Evolutionary conservation across 306 rosid species (phyloP), one percentile per base, ranked within the genome.

Genomic region (Glycine soja): DNA sequence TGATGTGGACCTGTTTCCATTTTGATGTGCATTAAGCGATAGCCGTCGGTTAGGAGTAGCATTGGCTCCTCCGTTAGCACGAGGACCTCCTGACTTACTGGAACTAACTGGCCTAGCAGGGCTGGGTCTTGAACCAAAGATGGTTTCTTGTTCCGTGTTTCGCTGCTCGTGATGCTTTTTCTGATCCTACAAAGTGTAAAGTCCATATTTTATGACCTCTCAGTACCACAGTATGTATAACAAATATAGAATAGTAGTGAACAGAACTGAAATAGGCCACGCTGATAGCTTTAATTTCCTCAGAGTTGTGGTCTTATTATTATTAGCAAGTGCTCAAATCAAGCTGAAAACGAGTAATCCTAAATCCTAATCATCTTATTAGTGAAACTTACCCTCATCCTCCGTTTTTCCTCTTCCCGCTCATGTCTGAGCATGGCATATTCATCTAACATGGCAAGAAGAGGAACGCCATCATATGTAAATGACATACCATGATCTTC

Each of bases 381-480:
- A 5, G 63, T 24, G 77, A 70, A 80, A 84, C 90, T 18, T 80
- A 96, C 99, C 92, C 92, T 89, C 90, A 86, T 19, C 87, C 98
- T 94, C 84, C 99, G 93, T 82, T 90, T 96, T 76, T 96, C 99
- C 76, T 93, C 99, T 86, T 96, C 99, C 80, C 98, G 85, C 77
- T 96, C 98, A 81, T 93, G 99, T 86, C 99, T 89, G 54, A 96
- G 97, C 97, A 96, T 93, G 83, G 97, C 94, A 84, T 96, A 96
- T 82, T 96, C 99, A 72, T 96, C 99, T 32, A 96, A 88, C 99
- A 96, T 96, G 53, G 99, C 99, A 42, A 93, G 94, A 70, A 96
- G 99, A 42, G 99, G 99, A 79, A 93, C 98, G 7, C 99, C 98
- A 5, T 93, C 99, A 56, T 96, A 96, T 2, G 92, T 73, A 68